Conservation (phyloP, 805 yeast genomes). For the Saccharomycopsis sp. region DNA sequence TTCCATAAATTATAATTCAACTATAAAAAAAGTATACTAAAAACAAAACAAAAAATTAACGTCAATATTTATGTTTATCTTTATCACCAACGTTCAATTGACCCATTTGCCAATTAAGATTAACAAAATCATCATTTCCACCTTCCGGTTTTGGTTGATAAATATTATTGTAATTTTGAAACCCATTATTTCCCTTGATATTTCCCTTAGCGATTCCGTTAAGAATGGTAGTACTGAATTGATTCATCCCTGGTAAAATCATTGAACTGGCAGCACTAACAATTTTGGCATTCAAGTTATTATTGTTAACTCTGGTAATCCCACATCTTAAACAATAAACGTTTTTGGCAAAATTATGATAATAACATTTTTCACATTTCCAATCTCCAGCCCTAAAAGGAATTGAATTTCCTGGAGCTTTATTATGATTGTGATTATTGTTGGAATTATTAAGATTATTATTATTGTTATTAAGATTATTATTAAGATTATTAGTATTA, state of each 20-base stretch:
- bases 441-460: constrained; percentile 16
- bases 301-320: constrained; percentile 40
- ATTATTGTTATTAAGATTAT: constrained; percentile 13
- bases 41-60: too few relatives aligned
- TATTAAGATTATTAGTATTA: constrained; percentile 10
- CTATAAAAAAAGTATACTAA: too few relatives aligned
- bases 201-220: background rate
- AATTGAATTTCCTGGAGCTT: constrained; percentile 30
- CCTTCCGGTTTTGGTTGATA: background rate
- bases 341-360: constrained; percentile 90
- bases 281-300: constrained; percentile 4
- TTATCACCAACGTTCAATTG: constrained; percentile 9
- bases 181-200: too few relatives aligned
- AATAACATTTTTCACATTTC: constrained; percentile 79
- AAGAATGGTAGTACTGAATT: constrained; percentile 1
- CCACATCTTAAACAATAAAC: constrained; percentile 83
- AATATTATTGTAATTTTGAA: background rate
- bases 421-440: constrained; percentile 5
- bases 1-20: too few relatives aligned
- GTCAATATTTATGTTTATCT: too few relatives aligned
- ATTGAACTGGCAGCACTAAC: constrained; percentile 9
- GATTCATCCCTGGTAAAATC: constrained; percentile 11
- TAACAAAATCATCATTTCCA: background rate
- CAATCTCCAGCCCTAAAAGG: constrained; percentile 97
- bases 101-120: constrained; percentile 9